Conservation (phyloP, 2,329 filamentous ascomycete species). For the Ceratocystis papillata region DNA sequence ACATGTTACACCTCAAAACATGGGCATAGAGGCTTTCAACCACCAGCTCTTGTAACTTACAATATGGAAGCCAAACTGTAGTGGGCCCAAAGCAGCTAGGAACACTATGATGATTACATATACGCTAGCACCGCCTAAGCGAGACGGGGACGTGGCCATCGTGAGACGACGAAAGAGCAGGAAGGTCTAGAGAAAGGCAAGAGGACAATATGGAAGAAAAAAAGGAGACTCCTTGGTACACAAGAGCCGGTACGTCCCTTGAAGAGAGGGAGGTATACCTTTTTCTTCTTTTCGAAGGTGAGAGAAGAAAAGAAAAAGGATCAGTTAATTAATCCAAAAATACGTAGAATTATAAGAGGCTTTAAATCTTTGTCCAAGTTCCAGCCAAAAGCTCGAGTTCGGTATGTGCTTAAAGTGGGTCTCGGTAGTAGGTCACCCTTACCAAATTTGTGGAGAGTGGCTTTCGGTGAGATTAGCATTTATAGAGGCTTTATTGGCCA, state of each 20-base stretch:
- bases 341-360: neutral
- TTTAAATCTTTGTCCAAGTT: neutral
- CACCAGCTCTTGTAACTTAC: slow-evolving; percentile 38
- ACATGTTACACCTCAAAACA: no score
- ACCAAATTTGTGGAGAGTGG: neutral
- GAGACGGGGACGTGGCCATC: neutral
- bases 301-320: neutral
- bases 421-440: neutral
- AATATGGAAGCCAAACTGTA: slow-evolving; percentile 91
- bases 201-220: no score
- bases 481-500: neutral
- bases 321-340: no score
- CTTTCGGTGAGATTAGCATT: slow-evolving; percentile 11
- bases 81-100: slow-evolving; percentile 69
- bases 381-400: neutral
- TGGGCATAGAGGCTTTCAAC: no score
- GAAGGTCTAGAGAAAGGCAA: neutral
- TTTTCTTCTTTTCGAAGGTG: neutral
- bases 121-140: slow-evolving; percentile 28
- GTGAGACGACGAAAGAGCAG: neutral
- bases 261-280: neutral
- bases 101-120: slow-evolving; percentile 69
- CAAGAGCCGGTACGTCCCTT: neutral
- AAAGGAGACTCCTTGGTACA: neutral
- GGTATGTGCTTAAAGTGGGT: neutral